A percentile compares a stretch with the other conserved stretches of the same genome.
Conservation (phyloP, 768 basidiomycete species). For the Pulveroboletus sp. region DNA sequence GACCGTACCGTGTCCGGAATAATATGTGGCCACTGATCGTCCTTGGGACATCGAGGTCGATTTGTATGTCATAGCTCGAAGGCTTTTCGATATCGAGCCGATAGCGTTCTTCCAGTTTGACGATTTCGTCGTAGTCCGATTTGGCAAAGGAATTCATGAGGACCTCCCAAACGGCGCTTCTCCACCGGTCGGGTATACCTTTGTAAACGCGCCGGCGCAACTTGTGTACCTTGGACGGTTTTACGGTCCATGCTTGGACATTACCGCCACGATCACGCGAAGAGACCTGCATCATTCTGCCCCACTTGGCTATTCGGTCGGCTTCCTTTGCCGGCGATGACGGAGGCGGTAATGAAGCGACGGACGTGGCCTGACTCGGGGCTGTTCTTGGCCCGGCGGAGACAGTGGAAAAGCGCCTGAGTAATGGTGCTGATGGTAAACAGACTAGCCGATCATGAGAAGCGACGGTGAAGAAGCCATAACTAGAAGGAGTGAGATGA, state of each 20-base stretch:
- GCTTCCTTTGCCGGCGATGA: conserved; percentile 57
- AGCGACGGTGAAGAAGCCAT: conserved; percentile 83
- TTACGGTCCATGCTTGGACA: conserved; percentile 68
- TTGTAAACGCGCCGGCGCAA: conserved; percentile 82
- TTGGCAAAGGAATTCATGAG: conserved; percentile 59
- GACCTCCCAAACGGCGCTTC: conserved; percentile 87
- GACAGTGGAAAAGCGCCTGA: conserved; percentile 52
- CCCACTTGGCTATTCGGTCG: conserved; percentile 87
- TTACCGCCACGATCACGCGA: conserved; percentile 77
- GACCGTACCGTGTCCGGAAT: conserved; percentile 94
- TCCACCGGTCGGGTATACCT: conserved; percentile 96
- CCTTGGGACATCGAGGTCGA: conserved; percentile 95
- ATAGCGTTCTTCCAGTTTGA: conserved; percentile 48
- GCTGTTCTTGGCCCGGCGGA: conserved; percentile 45
- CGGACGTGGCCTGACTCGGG: conserved; percentile 43
- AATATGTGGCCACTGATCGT: conserved; percentile 94
- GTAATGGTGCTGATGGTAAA: conserved; percentile 59
- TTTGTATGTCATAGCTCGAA: conserved; percentile 91
- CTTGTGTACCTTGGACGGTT: conserved; percentile 62
- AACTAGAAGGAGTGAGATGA: conserved; percentile 46
- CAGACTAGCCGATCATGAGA: conserved; percentile 84
- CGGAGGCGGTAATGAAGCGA: conserved; percentile 47
- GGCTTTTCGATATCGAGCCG: conserved; percentile 70
- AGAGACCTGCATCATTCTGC: conserved; percentile 77
- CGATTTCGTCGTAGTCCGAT: conserved; percentile 44